phyloP scores from a whole-genome alignment of 148 eudicot genomes.

The Camellia japonica region DNA sequence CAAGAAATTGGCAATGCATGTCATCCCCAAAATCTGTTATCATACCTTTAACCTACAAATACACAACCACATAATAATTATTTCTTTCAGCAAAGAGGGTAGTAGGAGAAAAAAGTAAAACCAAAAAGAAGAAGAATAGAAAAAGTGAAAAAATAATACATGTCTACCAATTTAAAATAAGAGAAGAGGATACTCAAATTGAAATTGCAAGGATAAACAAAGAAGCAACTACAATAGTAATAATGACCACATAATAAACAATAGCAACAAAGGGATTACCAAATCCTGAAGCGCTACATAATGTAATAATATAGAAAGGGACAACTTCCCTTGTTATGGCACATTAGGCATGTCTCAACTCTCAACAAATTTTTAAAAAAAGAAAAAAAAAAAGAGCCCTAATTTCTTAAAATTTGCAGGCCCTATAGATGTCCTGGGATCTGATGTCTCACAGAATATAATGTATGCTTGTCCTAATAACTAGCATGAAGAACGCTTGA shows the following conservation, averaged over 20 bases:
- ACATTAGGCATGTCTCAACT: not conserved
- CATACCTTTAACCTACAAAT: conserved; percentile 87
- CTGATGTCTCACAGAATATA: not conserved
- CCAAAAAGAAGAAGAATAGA: not conserved
- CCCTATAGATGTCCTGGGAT: not conserved
- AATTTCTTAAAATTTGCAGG: not conserved
- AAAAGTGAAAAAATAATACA: not conserved
- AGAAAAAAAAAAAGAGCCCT: not conserved
- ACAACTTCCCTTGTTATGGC: not conserved
- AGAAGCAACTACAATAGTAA: not conserved
- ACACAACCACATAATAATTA: not conserved
- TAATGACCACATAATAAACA: not conserved
- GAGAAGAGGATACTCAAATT: not conserved
- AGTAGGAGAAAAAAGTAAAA: not conserved
- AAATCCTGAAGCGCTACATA: not conserved
- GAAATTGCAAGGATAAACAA: not conserved
- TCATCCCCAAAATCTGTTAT: conserved; percentile 87
- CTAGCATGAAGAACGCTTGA: not conserved
- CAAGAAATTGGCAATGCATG: conserved; percentile 98
- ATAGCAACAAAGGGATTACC: not conserved
- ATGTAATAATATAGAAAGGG: not conserved
- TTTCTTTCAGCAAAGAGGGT: not conserved
- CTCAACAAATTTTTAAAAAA: too few relatives aligned
- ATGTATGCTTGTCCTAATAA: not conserved
- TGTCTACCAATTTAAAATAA: not conserved